A percentile compares a stretch with the other conserved stretches of the same genome.
Evolutionary conservation across 768 basidiomycete genomes (phyloP).

Genomic region (Pleurotus tuoliensis): DNA sequence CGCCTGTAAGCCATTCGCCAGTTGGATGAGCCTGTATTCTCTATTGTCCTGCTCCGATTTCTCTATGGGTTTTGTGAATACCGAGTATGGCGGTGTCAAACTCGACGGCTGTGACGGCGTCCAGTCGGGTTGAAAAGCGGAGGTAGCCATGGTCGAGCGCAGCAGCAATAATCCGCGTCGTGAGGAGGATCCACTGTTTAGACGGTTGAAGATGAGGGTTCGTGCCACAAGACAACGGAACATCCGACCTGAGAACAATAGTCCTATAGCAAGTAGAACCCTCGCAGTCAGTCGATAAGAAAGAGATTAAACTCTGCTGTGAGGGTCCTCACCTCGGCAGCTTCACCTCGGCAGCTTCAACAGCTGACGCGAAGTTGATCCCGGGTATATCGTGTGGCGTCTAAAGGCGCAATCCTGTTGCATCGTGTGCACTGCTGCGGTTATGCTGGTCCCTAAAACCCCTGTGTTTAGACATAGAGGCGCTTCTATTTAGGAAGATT

Average conservation of each 20-base stretch:
- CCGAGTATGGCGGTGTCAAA: slow-evolving; percentile 39
- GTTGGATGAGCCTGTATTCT: slow-evolving; percentile 73
- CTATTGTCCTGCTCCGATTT: slow-evolving; percentile 78
- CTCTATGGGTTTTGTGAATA: slow-evolving; percentile 59
- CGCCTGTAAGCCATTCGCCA: slow-evolving; percentile 87
- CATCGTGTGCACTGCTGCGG: too few species aligned
- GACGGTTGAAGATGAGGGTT: slow-evolving; percentile 2
- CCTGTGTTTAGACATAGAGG: too few species aligned
- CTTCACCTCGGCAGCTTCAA: neutral
- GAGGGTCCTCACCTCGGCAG: slow-evolving; percentile 2
- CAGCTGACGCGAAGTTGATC: neutral
- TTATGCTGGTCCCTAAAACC: neutral
- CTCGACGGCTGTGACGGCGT: slow-evolving; percentile 13
- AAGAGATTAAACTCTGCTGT: neutral
- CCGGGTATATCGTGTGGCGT: neutral
- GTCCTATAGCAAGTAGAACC: neutral
- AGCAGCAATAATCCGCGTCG: neutral
- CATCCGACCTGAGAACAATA: slow-evolving; percentile 2
- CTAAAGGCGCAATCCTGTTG: too few species aligned
- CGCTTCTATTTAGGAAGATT: too few species aligned
- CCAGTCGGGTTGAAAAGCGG: slow-evolving; percentile 26
- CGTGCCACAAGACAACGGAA: slow-evolving; percentile 1
- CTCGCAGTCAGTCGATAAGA: neutral
- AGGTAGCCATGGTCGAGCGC: slow-evolving; percentile 15
- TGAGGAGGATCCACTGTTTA: neutral